Evolutionary conservation across 352 stramenopile genomes (phyloP).

Genomic region (Thraustochytrium sp.): DNA sequence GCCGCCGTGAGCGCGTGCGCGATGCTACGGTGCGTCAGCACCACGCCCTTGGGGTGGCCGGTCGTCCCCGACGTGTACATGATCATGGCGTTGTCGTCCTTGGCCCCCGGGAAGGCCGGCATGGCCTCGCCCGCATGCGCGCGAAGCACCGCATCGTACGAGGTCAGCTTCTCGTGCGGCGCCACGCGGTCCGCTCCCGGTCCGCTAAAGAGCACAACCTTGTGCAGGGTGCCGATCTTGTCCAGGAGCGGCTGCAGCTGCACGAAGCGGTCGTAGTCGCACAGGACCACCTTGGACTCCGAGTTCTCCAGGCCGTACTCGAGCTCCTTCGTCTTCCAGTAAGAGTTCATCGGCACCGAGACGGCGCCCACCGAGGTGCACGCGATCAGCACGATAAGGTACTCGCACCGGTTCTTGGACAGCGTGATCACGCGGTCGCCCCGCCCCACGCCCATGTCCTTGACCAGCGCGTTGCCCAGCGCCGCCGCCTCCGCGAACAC

Average conservation of each 20-base stretch:
- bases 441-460: background rate
- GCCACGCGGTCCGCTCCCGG: background rate
- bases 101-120: background rate
- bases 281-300: slow-evolving; percentile 24
- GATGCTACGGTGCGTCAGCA: slow-evolving; percentile 64
- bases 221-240: background rate
- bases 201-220: background rate
- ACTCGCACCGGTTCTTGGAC: slow-evolving; percentile 33
- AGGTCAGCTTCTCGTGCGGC: background rate
- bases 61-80: slow-evolving; percentile 78
- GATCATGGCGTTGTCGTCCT: slow-evolving; percentile 64
- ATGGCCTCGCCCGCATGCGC: background rate
- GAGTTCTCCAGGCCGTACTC: slow-evolving; percentile 29
- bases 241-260: slow-evolving; percentile 8
- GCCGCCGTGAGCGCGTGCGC: background rate
- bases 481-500: background rate
- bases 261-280: slow-evolving; percentile 14
- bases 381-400: slow-evolving; percentile 11
- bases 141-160: background rate
- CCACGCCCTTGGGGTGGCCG: slow-evolving; percentile 72
- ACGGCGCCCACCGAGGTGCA: background rate
- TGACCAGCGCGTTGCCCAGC: background rate
- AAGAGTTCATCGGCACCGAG: slow-evolving; percentile 37
- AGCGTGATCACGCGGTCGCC: slow-evolving; percentile 20
- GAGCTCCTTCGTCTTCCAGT: slow-evolving; percentile 38